Evolutionary conservation across 257 asterid species (phyloP).

Genomic region (Agastache rugosa): DNA sequence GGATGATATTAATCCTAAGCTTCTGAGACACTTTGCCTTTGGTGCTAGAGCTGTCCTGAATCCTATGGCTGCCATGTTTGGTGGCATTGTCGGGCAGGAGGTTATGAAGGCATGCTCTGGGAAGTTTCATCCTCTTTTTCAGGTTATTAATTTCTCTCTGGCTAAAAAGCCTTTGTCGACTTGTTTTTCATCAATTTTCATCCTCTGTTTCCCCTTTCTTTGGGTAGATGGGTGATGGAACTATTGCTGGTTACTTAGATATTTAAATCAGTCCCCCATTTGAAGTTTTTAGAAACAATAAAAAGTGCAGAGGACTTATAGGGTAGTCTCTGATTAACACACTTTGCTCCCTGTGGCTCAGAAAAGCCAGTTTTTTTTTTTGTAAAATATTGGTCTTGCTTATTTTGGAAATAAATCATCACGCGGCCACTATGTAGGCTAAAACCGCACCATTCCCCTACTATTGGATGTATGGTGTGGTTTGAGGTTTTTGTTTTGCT

Average conservation of each 20-base stretch:
- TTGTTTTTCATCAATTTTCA: neutral
- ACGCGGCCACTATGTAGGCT: conserved; percentile 22
- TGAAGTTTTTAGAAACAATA: conserved; percentile 5
- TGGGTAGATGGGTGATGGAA: neutral
- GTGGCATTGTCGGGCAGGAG: conserved; percentile 98
- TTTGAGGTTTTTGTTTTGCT: neutral
- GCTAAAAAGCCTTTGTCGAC: neutral
- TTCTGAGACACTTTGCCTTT: conserved; percentile 73
- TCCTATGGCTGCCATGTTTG: conserved; percentile 99
- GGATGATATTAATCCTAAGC: conserved; percentile 74
- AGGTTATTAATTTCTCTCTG: conserved; percentile 51
- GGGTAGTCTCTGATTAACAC: conserved; percentile 3
- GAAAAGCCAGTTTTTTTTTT: too few species aligned
- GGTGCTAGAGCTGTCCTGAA: conserved; percentile 93
- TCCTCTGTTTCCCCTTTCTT: neutral
- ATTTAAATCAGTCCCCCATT: neutral
- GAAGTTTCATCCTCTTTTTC: conserved; percentile 90
- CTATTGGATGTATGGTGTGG: conserved; percentile 6
- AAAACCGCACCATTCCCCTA: neutral
- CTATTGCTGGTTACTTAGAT: conserved; percentile 18
- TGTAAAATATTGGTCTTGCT: neutral
- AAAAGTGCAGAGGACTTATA: neutral
- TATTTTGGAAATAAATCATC: conserved; percentile 9
- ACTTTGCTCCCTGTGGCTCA: neutral
- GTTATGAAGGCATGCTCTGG: conserved; percentile 97